Evolutionary conservation across 441 rosid species (phyloP), one percentile per base, ranked within the genome.

Genomic region (Raphanus hybrid): DNA sequence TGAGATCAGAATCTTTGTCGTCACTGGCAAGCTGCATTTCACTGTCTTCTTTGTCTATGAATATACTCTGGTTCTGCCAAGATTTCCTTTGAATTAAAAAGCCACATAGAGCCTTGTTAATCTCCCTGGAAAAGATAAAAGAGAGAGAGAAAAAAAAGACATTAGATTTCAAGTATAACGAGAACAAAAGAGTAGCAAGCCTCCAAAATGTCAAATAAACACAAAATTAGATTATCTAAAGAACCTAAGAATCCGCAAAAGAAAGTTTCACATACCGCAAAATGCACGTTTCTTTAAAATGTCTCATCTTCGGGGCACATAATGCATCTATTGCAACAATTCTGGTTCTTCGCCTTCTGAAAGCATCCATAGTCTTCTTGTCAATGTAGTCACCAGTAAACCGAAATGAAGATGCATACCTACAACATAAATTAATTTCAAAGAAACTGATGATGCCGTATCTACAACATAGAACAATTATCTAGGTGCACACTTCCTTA

Each of bases 321-420:
- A 92, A 80, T 79, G 97, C 97, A 88, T 96, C 99, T 70, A 92
- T 90, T 14, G 97, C 98, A 71, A 91, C 78, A 71, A 92, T 87
- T 80, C 85, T 88, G 20, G 86, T 93, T 75, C 80, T 87, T 57
- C 82, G 92, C 78, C 98, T 89, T 80, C 87, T 82, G 75, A 85
- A 86, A 77, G 68, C 6, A 80, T 95, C 97, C 58, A 79, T 55
- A 50, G 71, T 76, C 79, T 75, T 92, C 71, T 83, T 77, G 85
- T 95, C 99, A 60, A 85, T 77, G 79, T 85, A 83, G 76, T 92
- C 89, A 77, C 97, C 95, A 75, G 92, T 74, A 88, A 87, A 95
- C 67, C 93, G 90, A 79, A 95, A 95, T 32, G 99, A 86, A 64
- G 95, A 89, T 79, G 97, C 97, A 86, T 95, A 95, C 83, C 98